A percentile compares a stretch with the other conserved stretches of the same genome.
Conservation (phyloP, 768 basidiomycete genomes). For the Rhizopogon vinicolor region DNA sequence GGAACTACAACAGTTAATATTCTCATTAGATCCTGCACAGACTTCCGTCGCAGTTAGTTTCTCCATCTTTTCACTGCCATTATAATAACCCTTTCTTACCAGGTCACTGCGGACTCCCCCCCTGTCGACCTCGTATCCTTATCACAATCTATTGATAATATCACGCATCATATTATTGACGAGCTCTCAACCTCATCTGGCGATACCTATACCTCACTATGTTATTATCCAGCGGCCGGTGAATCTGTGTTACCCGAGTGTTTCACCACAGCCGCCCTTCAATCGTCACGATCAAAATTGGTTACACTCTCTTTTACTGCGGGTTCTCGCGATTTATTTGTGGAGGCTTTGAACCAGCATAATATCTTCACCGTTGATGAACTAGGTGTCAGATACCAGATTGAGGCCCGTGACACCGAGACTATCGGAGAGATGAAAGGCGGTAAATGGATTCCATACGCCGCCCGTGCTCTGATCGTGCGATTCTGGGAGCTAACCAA, state of each 20-base stretch:
- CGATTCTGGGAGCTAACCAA: slow-evolving; percentile 87
- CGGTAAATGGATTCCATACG: slow-evolving; percentile 88
- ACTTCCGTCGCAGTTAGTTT: slow-evolving; percentile 33
- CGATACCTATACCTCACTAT: slow-evolving; percentile 45
- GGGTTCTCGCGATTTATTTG: slow-evolving; percentile 47
- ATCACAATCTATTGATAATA: slow-evolving; percentile 37
- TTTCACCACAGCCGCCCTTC: slow-evolving; percentile 34
- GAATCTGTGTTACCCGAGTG: slow-evolving; percentile 23
- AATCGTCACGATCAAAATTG: slow-evolving; percentile 31
- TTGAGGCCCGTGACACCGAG: slow-evolving; percentile 41
- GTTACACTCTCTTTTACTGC: slow-evolving; percentile 50
- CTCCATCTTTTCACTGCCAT: background rate
- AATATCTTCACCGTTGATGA: slow-evolving; percentile 28
- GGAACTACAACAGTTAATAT: slow-evolving; percentile 73
- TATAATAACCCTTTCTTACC: background rate
- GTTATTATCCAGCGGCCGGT: slow-evolving; percentile 35
- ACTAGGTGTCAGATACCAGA: slow-evolving; percentile 43
- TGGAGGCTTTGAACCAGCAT: slow-evolving; percentile 31
- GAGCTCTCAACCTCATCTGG: slow-evolving; percentile 38
- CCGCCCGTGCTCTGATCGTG: slow-evolving; percentile 64
- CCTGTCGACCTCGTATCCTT: slow-evolving; percentile 41
- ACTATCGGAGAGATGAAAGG: slow-evolving; percentile 72
- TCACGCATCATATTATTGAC: slow-evolving; percentile 45
- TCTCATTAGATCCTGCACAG: slow-evolving; percentile 42
- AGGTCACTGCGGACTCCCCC: slow-evolving; percentile 28